Conservation (phyloP, 306 rosid genomes). For the Trifolium dubium region DNA sequence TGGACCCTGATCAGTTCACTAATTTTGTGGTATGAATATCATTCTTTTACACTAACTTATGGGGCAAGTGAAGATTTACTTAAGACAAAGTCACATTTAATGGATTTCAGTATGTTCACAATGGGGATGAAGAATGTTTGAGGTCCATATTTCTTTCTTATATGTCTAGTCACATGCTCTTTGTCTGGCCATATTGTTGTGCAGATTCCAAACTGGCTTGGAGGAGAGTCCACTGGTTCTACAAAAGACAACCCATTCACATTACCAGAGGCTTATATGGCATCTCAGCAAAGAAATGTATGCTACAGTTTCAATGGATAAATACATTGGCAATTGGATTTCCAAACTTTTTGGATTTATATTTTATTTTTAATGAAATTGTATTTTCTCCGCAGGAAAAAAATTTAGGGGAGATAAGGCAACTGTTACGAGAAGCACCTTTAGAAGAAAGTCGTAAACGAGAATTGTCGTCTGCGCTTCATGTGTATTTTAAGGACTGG, state of each 20-base stretch:
- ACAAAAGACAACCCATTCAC: constrained; percentile 81
- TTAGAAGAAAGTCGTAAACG: constrained; percentile 88
- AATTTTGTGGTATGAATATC: constrained; percentile 71
- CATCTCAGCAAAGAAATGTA: constrained; percentile 79
- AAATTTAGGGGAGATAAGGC: constrained; percentile 74
- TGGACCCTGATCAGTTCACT: constrained; percentile 91
- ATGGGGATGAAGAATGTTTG: constrained; percentile 8
- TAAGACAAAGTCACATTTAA: not conserved
- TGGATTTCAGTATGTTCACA: constrained; percentile 21
- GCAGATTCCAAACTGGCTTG: constrained; percentile 92
- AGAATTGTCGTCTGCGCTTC: constrained; percentile 90
- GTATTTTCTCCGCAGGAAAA: constrained; percentile 62
- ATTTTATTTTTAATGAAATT: constrained; percentile 39
- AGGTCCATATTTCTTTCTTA: constrained; percentile 22
- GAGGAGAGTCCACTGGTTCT: constrained; percentile 68
- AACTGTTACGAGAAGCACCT: constrained; percentile 78
- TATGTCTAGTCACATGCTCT: constrained; percentile 23
- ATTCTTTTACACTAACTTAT: constrained; percentile 18
- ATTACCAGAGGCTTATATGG: constrained; percentile 76
- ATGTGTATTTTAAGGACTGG: constrained; percentile 94
- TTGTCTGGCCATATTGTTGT: constrained; percentile 34
- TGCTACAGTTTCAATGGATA: constrained; percentile 36
- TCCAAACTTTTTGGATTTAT: constrained; percentile 31
- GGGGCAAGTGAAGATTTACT: constrained; percentile 13
- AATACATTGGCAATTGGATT: constrained; percentile 34